Evolutionary conservation across 23 red algal genomes (phyloP).

Genomic region (Pyropia yezoensis): DNA sequence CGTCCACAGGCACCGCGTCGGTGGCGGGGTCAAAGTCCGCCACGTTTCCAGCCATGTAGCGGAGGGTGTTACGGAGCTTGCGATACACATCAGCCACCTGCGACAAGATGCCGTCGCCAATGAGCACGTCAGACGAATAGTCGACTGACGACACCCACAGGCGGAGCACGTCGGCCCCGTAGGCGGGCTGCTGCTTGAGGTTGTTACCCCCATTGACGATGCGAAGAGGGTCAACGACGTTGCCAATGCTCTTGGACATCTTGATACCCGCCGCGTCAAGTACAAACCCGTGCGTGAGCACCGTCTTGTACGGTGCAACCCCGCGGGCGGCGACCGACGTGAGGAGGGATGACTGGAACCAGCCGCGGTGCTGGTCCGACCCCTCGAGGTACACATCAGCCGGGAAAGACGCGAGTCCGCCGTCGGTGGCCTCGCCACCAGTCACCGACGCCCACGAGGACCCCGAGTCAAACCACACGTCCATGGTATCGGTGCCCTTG

Average conservation of each 20-base stretch:
- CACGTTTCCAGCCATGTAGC: slow-evolving; percentile 89
- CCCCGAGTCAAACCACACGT: slow-evolving; percentile 99
- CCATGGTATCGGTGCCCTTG: slow-evolving; percentile 93
- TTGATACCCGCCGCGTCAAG: slow-evolving; percentile 94
- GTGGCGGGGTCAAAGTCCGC: slow-evolving; percentile 51
- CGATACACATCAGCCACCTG: slow-evolving; percentile 83
- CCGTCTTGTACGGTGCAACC: slow-evolving; percentile 67
- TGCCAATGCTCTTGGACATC: slow-evolving; percentile 95
- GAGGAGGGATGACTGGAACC: slow-evolving; percentile 97
- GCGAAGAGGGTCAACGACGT: slow-evolving; percentile 87
- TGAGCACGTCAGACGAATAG: slow-evolving; percentile 84
- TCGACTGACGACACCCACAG: slow-evolving; percentile 92
- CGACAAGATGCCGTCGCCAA: slow-evolving; percentile 73
- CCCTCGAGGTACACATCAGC: slow-evolving; percentile 96
- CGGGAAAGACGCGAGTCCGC: slow-evolving; percentile 15
- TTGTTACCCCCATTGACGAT: slow-evolving; percentile 86
- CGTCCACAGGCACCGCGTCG: slow-evolving; percentile 19
- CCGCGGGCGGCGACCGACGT: slow-evolving; percentile 83
- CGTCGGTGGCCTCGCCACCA: not conserved
- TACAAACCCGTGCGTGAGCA: slow-evolving; percentile 96
- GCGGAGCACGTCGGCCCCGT: slow-evolving; percentile 83
- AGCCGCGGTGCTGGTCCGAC: slow-evolving; percentile 92
- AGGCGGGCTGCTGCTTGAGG: slow-evolving; percentile 78
- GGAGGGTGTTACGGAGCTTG: slow-evolving; percentile 89
- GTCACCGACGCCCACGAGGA: slow-evolving; percentile 88